A percentile compares a stretch with the other conserved stretches of the same genome.
These are phyloP conservation scores for Linnemannia elongata DNA, from an alignment of 192 early-diverging fungal species.

Conservation along the genomic window DNA sequence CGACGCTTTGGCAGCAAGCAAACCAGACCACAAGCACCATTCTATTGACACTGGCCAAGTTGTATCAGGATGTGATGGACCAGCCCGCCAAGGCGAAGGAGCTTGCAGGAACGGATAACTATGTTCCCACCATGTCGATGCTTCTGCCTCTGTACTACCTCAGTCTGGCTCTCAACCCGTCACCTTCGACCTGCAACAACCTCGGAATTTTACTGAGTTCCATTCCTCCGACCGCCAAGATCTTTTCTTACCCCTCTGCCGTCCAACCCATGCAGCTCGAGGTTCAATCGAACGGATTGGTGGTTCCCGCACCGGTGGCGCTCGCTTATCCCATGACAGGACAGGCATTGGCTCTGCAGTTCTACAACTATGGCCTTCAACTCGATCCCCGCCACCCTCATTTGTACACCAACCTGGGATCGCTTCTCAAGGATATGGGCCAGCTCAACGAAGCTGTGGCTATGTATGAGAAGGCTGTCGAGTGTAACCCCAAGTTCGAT, in stretches of 20 bases:
- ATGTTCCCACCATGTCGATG: conserved; percentile 69
- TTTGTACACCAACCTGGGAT: conserved; percentile 94
- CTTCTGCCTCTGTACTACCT: conserved; percentile 89
- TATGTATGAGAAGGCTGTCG: conserved; percentile 93
- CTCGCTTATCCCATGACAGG: conserved; percentile 68
- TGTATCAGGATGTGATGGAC: conserved; percentile 84
- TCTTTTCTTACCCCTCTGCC: conserved; percentile 58
- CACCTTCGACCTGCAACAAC: conserved; percentile 93
- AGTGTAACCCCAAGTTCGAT: conserved; percentile 88
- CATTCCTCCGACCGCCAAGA: conserved; percentile 70
- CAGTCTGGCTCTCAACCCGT: conserved; percentile 82
- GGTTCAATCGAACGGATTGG: conserved; percentile 45
- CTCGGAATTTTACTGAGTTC: conserved; percentile 85
- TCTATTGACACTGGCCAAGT: conserved; percentile 87
- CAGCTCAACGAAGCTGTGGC: conserved; percentile 84
- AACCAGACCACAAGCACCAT: conserved; percentile 78
- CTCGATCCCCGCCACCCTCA: conserved; percentile 89
- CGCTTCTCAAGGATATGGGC: conserved; percentile 91
- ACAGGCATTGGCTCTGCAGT: conserved; percentile 83
- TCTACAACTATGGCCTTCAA: conserved; percentile 88
- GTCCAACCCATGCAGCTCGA: conserved; percentile 43
- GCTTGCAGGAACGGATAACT: conserved; percentile 55
- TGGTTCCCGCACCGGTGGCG: conserved; percentile 33
- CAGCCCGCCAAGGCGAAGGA: conserved; percentile 59
- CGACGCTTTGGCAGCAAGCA: conserved; percentile 63